Percentiles rank a stretch among this genome's conserved stretches.
phyloP scores from a whole-genome alignment of 2,329 filamentous ascomycete species.

The Exophiala oligosperma region DNA sequence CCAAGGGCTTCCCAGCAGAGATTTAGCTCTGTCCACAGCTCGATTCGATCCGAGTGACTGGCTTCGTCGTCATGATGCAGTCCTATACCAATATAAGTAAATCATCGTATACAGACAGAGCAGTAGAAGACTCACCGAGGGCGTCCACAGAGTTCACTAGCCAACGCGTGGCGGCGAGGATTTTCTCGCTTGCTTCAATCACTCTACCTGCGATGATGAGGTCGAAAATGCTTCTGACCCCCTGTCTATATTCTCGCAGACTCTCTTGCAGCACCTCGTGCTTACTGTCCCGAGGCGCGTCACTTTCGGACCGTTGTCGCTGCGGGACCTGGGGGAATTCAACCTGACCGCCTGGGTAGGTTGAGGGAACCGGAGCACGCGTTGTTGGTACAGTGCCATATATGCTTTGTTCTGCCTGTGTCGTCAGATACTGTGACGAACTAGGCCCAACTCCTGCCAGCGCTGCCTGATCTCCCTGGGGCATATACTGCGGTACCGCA shows the following conservation, averaged over 20 bases:
- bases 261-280: conserved; percentile 60
- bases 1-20: conserved; percentile 82
- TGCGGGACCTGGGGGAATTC: conserved; percentile 41
- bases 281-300: conserved; percentile 39
- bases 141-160: conserved; percentile 64
- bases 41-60: conserved; percentile 73
- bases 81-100: conserved; percentile 17
- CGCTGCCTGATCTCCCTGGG: conserved; percentile 63
- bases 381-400: conserved; percentile 61
- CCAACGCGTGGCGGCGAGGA: conserved; percentile 67
- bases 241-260: conserved; percentile 64
- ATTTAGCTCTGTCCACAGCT: conserved; percentile 93
- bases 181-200: conserved; percentile 57
- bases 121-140: conserved; percentile 57
- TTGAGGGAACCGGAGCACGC: conserved; percentile 50
- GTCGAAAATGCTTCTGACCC: conserved; percentile 66
- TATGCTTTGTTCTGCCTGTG: conserved; percentile 58
- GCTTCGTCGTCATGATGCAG: conserved; percentile 79
- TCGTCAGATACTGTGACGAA: conserved; percentile 64
- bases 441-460: conserved; percentile 55
- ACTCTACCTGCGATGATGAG: conserved; percentile 65
- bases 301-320: conserved; percentile 34
- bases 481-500: conserved; percentile 73
- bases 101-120: background rate
- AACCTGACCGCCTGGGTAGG: conserved; percentile 55